Evolutionary conservation across 345 rosid genomes (phyloP).

Genomic region (Linum lewisii): DNA sequence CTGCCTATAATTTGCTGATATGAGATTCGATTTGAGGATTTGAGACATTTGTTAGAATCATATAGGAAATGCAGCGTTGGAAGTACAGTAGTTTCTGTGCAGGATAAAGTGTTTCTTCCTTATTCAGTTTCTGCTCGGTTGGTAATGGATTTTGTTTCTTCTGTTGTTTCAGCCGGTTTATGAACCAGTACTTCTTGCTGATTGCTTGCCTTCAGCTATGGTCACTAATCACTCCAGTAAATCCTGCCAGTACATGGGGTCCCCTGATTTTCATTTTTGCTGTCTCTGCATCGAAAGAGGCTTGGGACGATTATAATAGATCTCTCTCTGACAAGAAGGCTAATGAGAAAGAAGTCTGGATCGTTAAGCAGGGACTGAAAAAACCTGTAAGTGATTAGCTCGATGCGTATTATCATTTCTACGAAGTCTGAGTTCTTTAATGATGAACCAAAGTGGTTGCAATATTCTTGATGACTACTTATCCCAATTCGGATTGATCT

Average conservation of each 20-base stretch:
- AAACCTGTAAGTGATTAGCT: conserved; percentile 46
- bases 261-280: conserved; percentile 91
- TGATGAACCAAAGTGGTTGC: background rate
- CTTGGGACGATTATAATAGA: conserved; percentile 99
- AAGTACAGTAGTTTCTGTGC: background rate
- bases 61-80: background rate
- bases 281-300: conserved; percentile 94
- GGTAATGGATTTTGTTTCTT: conserved; percentile 8
- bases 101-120: background rate
- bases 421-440: background rate
- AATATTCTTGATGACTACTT: background rate
- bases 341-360: conserved; percentile 93
- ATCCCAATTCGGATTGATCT: no score
- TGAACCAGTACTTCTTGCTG: conserved; percentile 97
- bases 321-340: conserved; percentile 92
- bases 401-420: background rate
- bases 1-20: no score
- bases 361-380: conserved; percentile 65
- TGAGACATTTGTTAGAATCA: background rate
- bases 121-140: background rate
- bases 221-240: conserved; percentile 98
- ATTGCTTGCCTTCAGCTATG: conserved; percentile 99
- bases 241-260: conserved; percentile 99
- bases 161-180: conserved; percentile 74
- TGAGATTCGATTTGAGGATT: no score